Evolutionary conservation across 169 alveolate species (phyloP).

Genomic region (Plasmodium coatneyi): DNA sequence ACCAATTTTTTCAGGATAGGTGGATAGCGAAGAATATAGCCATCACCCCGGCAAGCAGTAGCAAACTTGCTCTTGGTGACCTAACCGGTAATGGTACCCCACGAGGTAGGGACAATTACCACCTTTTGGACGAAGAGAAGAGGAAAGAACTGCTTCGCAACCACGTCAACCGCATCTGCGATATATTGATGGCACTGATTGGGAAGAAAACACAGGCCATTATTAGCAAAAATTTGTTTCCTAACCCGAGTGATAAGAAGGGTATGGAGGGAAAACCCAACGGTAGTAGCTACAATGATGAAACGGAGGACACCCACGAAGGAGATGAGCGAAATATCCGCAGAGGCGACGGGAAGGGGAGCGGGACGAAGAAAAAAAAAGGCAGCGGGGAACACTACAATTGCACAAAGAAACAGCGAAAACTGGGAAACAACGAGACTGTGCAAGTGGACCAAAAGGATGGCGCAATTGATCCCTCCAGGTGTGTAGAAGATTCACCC

Average conservation of each 20-base stretch:
- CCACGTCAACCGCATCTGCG: neutral
- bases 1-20: neutral
- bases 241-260: neutral
- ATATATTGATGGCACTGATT: neutral
- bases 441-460: neutral
- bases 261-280: neutral
- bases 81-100: neutral
- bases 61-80: neutral
- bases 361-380: neutral
- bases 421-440: neutral
- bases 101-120: neutral
- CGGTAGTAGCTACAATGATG: neutral
- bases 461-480: neutral
- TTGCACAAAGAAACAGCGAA: conserved; percentile 17
- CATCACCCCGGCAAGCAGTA: neutral
- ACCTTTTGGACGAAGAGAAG: neutral
- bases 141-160: neutral
- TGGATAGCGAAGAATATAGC: conserved; percentile 9
- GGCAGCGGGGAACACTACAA: neutral
- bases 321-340: neutral
- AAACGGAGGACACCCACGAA: neutral
- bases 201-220: neutral
- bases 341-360: neutral
- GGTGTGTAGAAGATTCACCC: neutral
- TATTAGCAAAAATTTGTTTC: neutral